Percentiles rank a stretch among this genome's conserved stretches.
These are phyloP conservation scores for Nasturtium officinale DNA, from an alignment of 345 rosid genomes.

Conservation along the genomic window DNA sequence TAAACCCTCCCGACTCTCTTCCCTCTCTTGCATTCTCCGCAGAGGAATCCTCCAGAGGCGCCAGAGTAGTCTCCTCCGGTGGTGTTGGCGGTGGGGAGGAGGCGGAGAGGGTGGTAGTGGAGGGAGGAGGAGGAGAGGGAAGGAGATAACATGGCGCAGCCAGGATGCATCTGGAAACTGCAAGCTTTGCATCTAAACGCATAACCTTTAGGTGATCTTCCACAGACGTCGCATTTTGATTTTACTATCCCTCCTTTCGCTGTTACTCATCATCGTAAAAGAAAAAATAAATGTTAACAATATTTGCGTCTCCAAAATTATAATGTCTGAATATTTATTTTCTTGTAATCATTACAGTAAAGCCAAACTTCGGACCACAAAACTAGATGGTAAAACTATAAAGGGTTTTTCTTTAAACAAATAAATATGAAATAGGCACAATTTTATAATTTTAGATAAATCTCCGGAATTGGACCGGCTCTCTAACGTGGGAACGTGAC, in stretches of 20 bases:
- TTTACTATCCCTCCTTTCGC: slow-evolving; percentile 69
- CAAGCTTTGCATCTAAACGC: slow-evolving; percentile 71
- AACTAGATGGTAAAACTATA: not conserved
- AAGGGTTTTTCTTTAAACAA: too few relatives aligned
- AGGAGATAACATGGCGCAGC: slow-evolving; percentile 74
- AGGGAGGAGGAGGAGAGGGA: slow-evolving; percentile 55
- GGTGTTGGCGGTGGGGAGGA: slow-evolving; percentile 44
- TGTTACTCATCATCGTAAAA: slow-evolving; percentile 15
- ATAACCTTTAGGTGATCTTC: slow-evolving; percentile 65
- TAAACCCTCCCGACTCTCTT: slow-evolving; percentile 66
- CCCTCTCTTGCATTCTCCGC: slow-evolving; percentile 73
- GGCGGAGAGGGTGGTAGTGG: slow-evolving; percentile 59
- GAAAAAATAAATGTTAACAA: not conserved
- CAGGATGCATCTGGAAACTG: slow-evolving; percentile 80
- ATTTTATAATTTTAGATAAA: not conserved
- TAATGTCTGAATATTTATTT: not conserved
- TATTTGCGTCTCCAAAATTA: not conserved
- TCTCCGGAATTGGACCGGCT: not conserved
- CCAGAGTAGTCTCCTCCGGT: slow-evolving; percentile 21
- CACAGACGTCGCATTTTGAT: slow-evolving; percentile 75
- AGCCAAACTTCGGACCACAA: not conserved
- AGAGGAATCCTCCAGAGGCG: slow-evolving; percentile 34
- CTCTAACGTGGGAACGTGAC: not conserved
- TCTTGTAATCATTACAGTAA: not conserved
- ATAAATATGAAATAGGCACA: not conserved